Conservation (phyloP, 2,329 filamentous ascomycete species). For the Penicillium glabrum region DNA sequence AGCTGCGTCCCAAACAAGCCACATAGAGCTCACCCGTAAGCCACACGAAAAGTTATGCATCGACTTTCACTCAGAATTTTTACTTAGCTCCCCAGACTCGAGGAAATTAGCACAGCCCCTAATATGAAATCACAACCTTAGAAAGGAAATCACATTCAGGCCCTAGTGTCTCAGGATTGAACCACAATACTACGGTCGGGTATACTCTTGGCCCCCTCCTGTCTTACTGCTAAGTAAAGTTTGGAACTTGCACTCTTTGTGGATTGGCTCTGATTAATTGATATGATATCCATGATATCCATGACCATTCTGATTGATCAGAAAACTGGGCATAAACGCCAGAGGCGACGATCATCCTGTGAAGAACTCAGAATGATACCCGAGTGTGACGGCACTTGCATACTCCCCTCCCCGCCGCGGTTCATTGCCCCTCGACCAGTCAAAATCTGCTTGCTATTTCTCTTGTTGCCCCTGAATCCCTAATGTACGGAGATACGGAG, state of each 20-base stretch:
- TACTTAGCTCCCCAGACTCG: neutral
- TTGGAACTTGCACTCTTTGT: neutral
- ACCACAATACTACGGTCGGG: neutral
- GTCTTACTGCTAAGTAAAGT: neutral
- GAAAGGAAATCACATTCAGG: too few species aligned
- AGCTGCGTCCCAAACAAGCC: conserved; percentile 11
- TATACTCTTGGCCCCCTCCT: neutral
- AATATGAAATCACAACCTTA: too few species aligned
- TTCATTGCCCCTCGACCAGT: neutral
- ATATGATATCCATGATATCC: neutral
- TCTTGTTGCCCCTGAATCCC: neutral
- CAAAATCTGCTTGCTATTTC: neutral
- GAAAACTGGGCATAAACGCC: conserved; percentile 5
- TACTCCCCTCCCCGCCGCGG: neutral
- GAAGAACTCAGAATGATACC: neutral
- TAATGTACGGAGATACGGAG: neutral
- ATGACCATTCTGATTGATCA: neutral
- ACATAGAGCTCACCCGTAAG: conserved; percentile 6
- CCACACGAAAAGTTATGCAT: conserved; percentile 5
- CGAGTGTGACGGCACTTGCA: conserved; percentile 7
- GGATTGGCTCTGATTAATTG: neutral
- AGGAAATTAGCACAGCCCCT: too few species aligned
- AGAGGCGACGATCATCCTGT: conserved; percentile 13
- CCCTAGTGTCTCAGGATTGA: too few species aligned
- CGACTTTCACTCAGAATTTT: neutral